Conservation (phyloP, 1,284 basidiomycete species). For the Leccinum holopus region DNA sequence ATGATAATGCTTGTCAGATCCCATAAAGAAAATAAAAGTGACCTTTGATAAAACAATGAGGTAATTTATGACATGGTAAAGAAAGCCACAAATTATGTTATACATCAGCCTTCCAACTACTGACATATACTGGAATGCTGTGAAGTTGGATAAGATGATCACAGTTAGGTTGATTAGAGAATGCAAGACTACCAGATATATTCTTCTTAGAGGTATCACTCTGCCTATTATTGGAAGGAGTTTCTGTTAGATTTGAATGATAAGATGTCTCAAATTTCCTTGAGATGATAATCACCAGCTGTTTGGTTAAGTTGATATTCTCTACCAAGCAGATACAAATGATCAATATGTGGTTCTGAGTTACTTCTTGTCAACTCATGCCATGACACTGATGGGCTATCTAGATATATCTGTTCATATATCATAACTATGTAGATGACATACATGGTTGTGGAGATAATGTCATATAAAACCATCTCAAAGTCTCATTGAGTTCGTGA, state of each 20-base stretch:
- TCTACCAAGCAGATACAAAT: background rate
- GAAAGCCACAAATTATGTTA: background rate
- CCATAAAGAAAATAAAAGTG: background rate
- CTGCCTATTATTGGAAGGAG: background rate
- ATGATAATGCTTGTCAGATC: background rate
- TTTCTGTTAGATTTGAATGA: background rate
- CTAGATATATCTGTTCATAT: background rate
- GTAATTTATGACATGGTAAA: background rate
- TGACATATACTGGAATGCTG: background rate
- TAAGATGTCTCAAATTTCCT: background rate
- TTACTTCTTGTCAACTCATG: background rate
- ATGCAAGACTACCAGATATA: background rate
- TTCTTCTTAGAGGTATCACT: background rate
- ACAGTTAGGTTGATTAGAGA: background rate
- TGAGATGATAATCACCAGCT: background rate
- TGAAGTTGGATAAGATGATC: background rate
- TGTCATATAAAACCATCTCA: background rate
- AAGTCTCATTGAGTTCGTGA: slow-evolving; percentile 14
- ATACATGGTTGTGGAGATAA: background rate
- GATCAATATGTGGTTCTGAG: background rate
- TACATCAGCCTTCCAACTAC: background rate
- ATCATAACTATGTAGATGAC: background rate
- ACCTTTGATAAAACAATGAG: background rate
- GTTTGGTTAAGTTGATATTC: background rate
- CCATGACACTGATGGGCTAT: slow-evolving; percentile 1